Percentiles rank a stretch among this genome's conserved stretches.
Evolutionary conservation across 176 grass and related monocot genomes (phyloP).

Genomic region (Tillandsia leiboldiana): DNA sequence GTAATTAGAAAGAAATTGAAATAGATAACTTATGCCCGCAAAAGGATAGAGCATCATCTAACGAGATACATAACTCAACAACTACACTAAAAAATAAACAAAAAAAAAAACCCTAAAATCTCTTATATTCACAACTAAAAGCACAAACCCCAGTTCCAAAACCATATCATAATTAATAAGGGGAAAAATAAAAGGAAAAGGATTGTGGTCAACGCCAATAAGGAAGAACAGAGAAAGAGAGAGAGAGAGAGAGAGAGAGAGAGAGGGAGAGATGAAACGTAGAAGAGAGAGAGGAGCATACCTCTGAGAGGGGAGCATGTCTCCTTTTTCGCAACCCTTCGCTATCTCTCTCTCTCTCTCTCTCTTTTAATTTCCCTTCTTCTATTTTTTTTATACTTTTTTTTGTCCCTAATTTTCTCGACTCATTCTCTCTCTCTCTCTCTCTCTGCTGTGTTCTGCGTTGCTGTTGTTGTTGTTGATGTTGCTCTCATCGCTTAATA

Average conservation of each 20-base stretch:
- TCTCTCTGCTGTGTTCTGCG: too few relatives aligned
- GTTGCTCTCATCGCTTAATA: too few relatives aligned
- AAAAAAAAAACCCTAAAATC: not conserved
- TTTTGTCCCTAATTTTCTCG: not conserved
- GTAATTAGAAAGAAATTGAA: too few relatives aligned
- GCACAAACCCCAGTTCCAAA: constrained; percentile 20
- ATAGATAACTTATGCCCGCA: too few relatives aligned
- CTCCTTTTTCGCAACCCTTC: constrained; percentile 13
- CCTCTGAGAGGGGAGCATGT: constrained; percentile 24
- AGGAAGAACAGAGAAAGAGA: not conserved
- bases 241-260: not conserved
- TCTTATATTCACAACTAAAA: constrained; percentile 1
- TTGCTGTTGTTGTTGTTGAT: too few relatives aligned
- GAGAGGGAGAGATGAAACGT: not conserved
- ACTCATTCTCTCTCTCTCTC: too few relatives aligned
- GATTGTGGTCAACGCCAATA: too few relatives aligned
- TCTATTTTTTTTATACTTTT: not conserved
- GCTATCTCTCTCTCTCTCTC: constrained; percentile 3
- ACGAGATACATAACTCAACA: not conserved
- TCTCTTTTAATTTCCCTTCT: constrained; percentile 4
- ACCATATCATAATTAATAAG: constrained; percentile 9
- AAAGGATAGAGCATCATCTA: not conserved
- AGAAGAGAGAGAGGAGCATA: not conserved
- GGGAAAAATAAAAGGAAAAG: too few relatives aligned
- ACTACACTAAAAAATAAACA: not conserved